phyloP scores from a whole-genome alignment of 192 early-diverging fungal species.

The Podila clonocystis region DNA sequence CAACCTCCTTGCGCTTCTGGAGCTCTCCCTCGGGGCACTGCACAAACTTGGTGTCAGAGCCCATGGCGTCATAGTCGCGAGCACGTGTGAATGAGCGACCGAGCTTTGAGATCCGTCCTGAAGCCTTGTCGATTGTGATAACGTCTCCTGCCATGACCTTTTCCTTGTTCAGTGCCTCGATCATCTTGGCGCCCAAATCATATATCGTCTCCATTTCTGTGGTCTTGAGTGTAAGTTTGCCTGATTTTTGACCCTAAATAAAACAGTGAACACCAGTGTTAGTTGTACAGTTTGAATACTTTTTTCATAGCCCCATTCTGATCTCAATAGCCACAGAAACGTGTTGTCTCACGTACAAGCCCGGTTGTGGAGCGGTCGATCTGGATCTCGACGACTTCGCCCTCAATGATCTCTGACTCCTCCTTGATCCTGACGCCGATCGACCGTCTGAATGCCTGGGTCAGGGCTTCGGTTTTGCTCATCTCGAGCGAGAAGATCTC shows the following conservation, averaged over 20 bases:
- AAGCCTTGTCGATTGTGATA: slow-evolving; percentile 98
- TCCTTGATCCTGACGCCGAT: slow-evolving; percentile 99
- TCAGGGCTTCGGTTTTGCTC: slow-evolving; percentile 98
- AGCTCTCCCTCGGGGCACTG: slow-evolving; percentile 99
- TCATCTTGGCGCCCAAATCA: slow-evolving; percentile 99
- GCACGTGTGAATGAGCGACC: slow-evolving; percentile 97
- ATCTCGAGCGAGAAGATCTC: slow-evolving; percentile 99
- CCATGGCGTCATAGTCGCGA: slow-evolving; percentile 98
- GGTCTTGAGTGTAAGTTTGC: slow-evolving; percentile 98
- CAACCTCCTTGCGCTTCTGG: slow-evolving; percentile 95
- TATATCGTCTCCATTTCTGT: slow-evolving; percentile 99
- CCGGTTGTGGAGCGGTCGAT: slow-evolving; percentile 94
- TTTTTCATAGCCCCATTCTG: neutral
- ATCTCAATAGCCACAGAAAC: neutral
- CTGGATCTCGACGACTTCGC: slow-evolving; percentile 98
- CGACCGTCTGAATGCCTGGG: slow-evolving; percentile 96
- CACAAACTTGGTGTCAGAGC: slow-evolving; percentile 96
- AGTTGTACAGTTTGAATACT: neutral
- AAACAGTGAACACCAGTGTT: too few relatives aligned
- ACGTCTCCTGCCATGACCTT: slow-evolving; percentile 98
- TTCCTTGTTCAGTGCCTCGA: slow-evolving; percentile 95
- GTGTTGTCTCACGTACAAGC: slow-evolving; percentile 59
- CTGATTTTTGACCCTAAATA: slow-evolving; percentile 87
- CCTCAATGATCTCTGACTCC: slow-evolving; percentile 98
- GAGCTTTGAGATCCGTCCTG: slow-evolving; percentile 93